A percentile compares a stretch with the other conserved stretches of the same genome.
Evolutionary conservation across 2,329 filamentous ascomycete species (phyloP).

Genomic region (Calonectria multiphialidica): DNA sequence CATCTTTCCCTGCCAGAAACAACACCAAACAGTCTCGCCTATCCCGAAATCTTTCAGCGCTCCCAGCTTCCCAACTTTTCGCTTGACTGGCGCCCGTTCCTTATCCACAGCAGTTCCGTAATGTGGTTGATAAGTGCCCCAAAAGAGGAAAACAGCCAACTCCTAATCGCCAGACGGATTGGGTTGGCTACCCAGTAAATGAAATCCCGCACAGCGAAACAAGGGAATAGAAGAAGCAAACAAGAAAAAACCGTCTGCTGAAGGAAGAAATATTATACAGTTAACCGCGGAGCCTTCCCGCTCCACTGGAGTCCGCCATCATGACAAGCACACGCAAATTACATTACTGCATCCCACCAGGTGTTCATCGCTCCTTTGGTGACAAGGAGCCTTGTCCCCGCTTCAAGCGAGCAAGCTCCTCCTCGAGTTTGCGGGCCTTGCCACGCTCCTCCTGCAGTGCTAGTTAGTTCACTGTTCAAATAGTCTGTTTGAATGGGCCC

Average conservation of each 20-base stretch:
- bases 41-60: not conserved
- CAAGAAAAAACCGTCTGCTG: not conserved
- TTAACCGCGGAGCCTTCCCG: not conserved
- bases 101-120: slow-evolving; percentile 13
- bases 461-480: slow-evolving; percentile 43
- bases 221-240: slow-evolving; percentile 16
- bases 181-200: slow-evolving; percentile 17
- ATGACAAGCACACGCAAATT: not conserved
- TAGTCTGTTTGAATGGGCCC: not conserved
- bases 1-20: not conserved
- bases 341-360: slow-evolving; percentile 31
- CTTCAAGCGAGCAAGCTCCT: slow-evolving; percentile 60
- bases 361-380: slow-evolving; percentile 59
- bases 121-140: slow-evolving; percentile 8
- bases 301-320: not conserved
- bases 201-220: slow-evolving; percentile 16
- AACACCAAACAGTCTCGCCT: slow-evolving; percentile 1
- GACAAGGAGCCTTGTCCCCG: slow-evolving; percentile 52
- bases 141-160: slow-evolving; percentile 10
- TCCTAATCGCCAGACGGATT: slow-evolving; percentile 11
- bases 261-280: slow-evolving; percentile 33
- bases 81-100: slow-evolving; percentile 11
- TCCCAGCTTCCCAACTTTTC: slow-evolving; percentile 4
- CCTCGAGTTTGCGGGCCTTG: slow-evolving; percentile 61
- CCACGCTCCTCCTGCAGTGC: slow-evolving; percentile 61